Percentiles rank a stretch among this genome's conserved stretches.
These are phyloP conservation scores for Neurospora sp. DNA, from an alignment of 495 filamentous ascomycete species.

Conservation along the genomic window DNA sequence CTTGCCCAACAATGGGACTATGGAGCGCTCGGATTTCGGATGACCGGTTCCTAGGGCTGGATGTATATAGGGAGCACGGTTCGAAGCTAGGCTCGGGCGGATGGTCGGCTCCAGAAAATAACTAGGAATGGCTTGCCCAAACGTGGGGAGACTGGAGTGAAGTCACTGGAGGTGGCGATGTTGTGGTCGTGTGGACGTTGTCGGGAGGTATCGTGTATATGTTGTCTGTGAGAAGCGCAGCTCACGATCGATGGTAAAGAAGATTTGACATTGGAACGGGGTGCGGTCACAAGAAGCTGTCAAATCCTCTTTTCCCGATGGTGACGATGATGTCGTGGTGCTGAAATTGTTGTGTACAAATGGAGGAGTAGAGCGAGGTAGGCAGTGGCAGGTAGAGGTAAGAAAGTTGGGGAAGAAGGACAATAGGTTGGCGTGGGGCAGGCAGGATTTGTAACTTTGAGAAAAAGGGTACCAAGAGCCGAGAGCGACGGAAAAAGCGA, in stretches of 20 bases:
- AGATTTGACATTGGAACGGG: constrained; percentile 11
- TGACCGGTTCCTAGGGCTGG: neutral
- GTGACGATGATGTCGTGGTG: neutral
- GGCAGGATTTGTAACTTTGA: neutral
- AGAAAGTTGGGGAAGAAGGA: neutral
- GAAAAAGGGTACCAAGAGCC: neutral
- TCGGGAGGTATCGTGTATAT: neutral
- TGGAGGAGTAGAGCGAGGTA: neutral
- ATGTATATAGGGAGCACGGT: neutral
- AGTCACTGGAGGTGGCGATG: neutral
- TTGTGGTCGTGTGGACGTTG: neutral
- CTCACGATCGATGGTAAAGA: constrained; percentile 11
- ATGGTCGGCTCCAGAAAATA: neutral
- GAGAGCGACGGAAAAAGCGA: neutral
- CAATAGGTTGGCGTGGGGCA: constrained; percentile 3
- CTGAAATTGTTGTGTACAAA: neutral
- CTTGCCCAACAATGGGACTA: neutral
- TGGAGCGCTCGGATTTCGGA: neutral
- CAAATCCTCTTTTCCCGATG: neutral
- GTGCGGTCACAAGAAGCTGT: constrained; percentile 3
- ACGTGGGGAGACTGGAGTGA: neutral
- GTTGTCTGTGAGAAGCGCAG: constrained; percentile 10
- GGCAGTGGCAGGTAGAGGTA: constrained; percentile 1
- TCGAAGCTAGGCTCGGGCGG: neutral
- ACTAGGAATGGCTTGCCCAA: neutral